These are phyloP conservation scores for Diplogelasinospora grovesii DNA, from an alignment of 495 filamentous ascomycete genomes.

Conservation along the genomic window DNA sequence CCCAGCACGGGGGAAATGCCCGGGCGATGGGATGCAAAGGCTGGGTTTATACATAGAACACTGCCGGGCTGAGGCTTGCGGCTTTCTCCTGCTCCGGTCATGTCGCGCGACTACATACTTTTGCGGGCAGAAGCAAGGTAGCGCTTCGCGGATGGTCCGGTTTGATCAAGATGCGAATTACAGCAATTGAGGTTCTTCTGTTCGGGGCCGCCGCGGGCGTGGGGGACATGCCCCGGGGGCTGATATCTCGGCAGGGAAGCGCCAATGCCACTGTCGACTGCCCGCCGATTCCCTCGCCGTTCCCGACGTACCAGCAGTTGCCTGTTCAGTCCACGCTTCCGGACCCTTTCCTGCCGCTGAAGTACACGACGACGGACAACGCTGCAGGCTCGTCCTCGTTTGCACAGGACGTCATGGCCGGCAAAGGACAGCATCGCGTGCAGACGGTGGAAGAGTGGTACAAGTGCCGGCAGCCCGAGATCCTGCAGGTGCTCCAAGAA, in stretches of 20 bases:
- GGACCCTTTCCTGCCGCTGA: slow-evolving; percentile 45
- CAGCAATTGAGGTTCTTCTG: no score
- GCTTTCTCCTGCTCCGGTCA: no score
- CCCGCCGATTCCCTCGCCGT: slow-evolving; percentile 32
- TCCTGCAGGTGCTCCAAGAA: slow-evolving; percentile 45
- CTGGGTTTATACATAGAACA: no score
- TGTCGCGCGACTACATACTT: no score
- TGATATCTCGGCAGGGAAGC: slow-evolving; percentile 5
- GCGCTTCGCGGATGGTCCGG: no score
- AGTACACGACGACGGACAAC: slow-evolving; percentile 34
- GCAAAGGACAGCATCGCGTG: slow-evolving; percentile 37
- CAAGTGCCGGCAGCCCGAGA: slow-evolving; percentile 46
- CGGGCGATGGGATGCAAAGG: no score
- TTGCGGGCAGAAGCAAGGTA: no score
- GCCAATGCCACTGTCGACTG: slow-evolving; percentile 22
- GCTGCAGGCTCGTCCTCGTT: slow-evolving; percentile 23
- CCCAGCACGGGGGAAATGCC: no score
- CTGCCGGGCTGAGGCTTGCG: no score
- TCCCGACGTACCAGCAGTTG: slow-evolving; percentile 34
- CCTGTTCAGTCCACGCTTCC: slow-evolving; percentile 38
- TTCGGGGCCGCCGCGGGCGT: slow-evolving; percentile 3
- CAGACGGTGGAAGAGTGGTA: slow-evolving; percentile 44
- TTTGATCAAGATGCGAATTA: no score
- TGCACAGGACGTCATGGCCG: slow-evolving; percentile 30
- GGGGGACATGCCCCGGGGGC: neutral